Evolutionary conservation across 345 rosid species (phyloP), one percentile per base, ranked within the genome.

Genomic region (Salix dunnii): DNA sequence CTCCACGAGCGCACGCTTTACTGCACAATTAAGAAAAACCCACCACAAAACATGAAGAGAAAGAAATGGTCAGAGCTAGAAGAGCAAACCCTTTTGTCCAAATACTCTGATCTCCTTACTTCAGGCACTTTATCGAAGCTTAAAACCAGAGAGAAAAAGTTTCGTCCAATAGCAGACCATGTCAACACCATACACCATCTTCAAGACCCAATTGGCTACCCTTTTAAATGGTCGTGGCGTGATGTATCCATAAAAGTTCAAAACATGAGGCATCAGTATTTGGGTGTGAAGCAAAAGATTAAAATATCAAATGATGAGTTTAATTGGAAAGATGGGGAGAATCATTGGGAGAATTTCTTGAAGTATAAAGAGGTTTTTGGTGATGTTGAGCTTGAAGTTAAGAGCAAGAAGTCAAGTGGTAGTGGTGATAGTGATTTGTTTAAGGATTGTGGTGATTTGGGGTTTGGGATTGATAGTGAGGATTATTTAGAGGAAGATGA

Each of bases 231-330:
- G 96, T 87, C 93, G 5, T 90, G 96, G 96, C 88, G 96, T 13
- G 96, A 91, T 72, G 92, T 90, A 16, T 91, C 93, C 43, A 90
- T 91, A 70, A 90, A 91, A 79, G 92, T 90, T 67, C 96, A 91
- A 86, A 91, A 91, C 85, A 91, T 88, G 96, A 82, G 96, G 85
- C 91, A 91, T 72, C 96, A 91, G 84, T 91, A 91, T 77, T 71
- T 90, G 77, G 96, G 96, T 48, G 96, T 91, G 76, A 91, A 91
- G 86, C 93, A 91, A 86, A 91, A 91, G 93, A 90, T 91, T 80
- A 83, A 86, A 68, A 71, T 80, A 75, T 78, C 93, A 23, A 77
- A 79, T 6, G 90, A 85, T 23, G 89, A 84, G 74, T 90, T 87
- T 76, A 82, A 88, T 76, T 89, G 96, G 93, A 80, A 85, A 65